Conservation (phyloP, 2,329 filamentous ascomycete genomes). For the Ophiocordyceps robertsii region DNA sequence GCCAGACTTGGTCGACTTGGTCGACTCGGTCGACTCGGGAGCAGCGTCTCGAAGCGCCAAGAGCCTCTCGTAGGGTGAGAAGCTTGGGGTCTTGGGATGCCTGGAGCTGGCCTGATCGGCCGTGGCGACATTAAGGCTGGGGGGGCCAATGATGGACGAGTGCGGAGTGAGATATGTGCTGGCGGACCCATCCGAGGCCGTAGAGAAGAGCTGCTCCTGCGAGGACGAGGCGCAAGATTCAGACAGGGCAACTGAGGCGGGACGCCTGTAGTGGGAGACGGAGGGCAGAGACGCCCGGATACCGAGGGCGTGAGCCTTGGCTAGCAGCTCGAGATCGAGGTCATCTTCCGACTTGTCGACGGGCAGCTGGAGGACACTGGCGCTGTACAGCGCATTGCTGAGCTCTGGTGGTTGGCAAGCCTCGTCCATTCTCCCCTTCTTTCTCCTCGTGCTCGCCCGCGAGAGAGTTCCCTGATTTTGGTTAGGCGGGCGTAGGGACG, state of each 20-base stretch:
- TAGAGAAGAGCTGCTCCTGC: slow-evolving; percentile 31
- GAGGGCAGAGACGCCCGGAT: slow-evolving; percentile 14
- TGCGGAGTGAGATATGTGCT: slow-evolving; percentile 27
- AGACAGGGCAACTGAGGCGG: slow-evolving; percentile 27
- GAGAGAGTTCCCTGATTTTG: not conserved
- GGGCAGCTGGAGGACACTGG: slow-evolving; percentile 23
- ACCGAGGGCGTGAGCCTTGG: slow-evolving; percentile 21
- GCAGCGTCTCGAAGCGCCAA: slow-evolving; percentile 29
- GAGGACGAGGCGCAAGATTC: slow-evolving; percentile 24
- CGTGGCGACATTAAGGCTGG: slow-evolving; percentile 6
- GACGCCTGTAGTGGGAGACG: slow-evolving; percentile 17
- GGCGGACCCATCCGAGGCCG: slow-evolving; percentile 25
- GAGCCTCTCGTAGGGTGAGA: slow-evolving; percentile 39
- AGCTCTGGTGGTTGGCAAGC: slow-evolving; percentile 20
- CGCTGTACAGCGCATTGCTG: slow-evolving; percentile 23
- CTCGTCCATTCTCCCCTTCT: slow-evolving; percentile 2
- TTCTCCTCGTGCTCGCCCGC: not conserved
- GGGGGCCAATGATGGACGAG: slow-evolving; percentile 23
- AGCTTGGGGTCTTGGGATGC: slow-evolving; percentile 25
- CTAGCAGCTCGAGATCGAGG: slow-evolving; percentile 22
- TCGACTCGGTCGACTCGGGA: slow-evolving; percentile 27
- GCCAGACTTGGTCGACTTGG: slow-evolving; percentile 6
- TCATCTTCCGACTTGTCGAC: slow-evolving; percentile 22
- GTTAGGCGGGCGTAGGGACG: not conserved
- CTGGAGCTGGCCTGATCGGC: slow-evolving; percentile 8